Conservation (phyloP, 2,329 filamentous ascomycete genomes). For the Pseudogymnoascus sp. region DNA sequence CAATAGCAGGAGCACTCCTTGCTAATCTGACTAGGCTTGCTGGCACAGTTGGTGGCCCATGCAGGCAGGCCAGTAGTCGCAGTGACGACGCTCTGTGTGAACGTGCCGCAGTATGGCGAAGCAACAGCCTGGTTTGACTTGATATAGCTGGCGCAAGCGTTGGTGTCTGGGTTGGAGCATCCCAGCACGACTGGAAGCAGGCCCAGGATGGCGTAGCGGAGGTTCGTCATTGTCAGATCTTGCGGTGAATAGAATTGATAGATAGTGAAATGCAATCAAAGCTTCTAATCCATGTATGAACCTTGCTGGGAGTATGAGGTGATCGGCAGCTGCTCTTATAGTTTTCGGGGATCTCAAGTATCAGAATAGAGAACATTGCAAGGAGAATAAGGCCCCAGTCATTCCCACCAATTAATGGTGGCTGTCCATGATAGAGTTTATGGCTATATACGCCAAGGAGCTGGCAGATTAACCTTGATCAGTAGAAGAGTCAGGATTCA, state of each 20-base stretch:
- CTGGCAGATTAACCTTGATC: background rate
- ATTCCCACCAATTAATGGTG: background rate
- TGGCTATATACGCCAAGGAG: background rate
- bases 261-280: background rate
- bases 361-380: background rate
- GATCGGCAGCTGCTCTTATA: background rate
- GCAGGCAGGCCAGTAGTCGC: background rate
- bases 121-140: background rate
- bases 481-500: background rate
- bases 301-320: background rate
- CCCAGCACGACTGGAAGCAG: background rate
- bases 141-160: background rate
- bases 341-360: background rate
- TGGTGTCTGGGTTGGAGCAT: background rate
- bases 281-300: conserved; percentile 5
- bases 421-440: background rate
- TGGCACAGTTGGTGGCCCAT: background rate
- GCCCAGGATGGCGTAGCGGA: background rate
- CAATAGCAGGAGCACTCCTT: background rate
- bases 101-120: background rate
- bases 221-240: background rate
- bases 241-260: background rate
- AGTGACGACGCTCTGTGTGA: background rate
- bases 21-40: background rate
- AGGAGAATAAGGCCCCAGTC: background rate